Conservation (phyloP, 257 asterid species). For the Scutellaria galericulata region DNA sequence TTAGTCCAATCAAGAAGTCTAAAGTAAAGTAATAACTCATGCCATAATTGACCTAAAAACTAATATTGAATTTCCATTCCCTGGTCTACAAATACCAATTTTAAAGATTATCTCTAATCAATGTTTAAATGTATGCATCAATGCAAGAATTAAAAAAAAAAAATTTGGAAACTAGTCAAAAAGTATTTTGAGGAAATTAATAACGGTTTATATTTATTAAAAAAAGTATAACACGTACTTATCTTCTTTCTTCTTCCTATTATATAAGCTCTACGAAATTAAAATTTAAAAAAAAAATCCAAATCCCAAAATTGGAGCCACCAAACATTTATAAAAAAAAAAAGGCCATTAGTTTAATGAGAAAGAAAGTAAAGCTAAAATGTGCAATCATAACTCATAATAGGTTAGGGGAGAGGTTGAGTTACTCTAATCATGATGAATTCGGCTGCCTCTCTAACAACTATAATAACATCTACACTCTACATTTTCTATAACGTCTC, state of each 20-base stretch:
- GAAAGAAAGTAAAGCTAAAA: conserved; percentile 24
- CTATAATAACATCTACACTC: not conserved
- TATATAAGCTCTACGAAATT: no score
- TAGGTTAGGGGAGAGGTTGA: conserved; percentile 12
- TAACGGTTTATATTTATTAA: no score
- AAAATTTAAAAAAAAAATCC: no score
- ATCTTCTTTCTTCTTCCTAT: no score
- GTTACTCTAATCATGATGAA: conserved; percentile 33
- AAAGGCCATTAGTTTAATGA: not conserved
- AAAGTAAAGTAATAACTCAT: conserved; percentile 6
- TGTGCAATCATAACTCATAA: conserved; percentile 32
- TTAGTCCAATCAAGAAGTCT: not conserved
- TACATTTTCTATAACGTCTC: no score
- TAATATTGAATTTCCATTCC: not conserved
- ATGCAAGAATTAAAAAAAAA: no score
- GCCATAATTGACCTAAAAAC: conserved; percentile 36
- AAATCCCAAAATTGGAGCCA: no score
- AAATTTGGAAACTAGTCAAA: no score
- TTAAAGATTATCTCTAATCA: not conserved
- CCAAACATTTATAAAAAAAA: no score
- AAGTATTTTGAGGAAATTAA: no score
- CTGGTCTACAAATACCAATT: conserved; percentile 4
- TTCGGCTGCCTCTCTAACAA: conserved; percentile 33
- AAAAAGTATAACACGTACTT: no score
- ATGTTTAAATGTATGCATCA: not conserved